Evolutionary conservation across 2,329 filamentous ascomycete genomes (phyloP), one percentile per base, ranked within the genome.

Genomic region (Ophiostoma novo-ulmi): DNA sequence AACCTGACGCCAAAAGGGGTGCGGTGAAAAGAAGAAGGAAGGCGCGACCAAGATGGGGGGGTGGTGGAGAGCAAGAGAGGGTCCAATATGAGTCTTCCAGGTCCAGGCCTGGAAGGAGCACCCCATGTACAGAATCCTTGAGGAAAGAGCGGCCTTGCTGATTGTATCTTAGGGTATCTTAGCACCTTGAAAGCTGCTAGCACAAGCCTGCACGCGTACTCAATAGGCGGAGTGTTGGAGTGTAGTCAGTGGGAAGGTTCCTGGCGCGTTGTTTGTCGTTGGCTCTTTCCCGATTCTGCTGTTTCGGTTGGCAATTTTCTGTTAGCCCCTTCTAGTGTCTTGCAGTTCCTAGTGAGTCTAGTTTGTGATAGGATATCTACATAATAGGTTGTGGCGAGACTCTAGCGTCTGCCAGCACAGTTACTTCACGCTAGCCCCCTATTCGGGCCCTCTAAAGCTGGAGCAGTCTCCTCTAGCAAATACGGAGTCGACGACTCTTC

Each of bases 11-110:
- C 58, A 17, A 63, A 44, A 67, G 39, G 39, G 38, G 66, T 31
- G 66, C 41, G 66, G 31, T 68, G 41, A 55, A 68, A 55, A 68
- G 22, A n/a, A 22, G 36, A 36, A 55, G 66, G 66, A 68, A 68
- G 66, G 66, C 66, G 44, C 66, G 66, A 41, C 65, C 65, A 13
- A 67, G n/a, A 66, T 41, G 63, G 64, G n/a, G n/a, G 64, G n/a
- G n/a, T 17, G 38, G 38, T 44, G 64, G 63, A 41, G 63, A 35
- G 58, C 26, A 20, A 8, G 14, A 26, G 26, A 64, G 58, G 58
- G 31, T 31, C 26, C 58, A 63, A 17, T 61, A 22, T 14, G 55
- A 63, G 26, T 26, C 31, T 11, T 63, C 61, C 36, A 6, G 63
- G 63, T 35, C 58, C 58, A 63, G 58, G 58, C 26, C 10, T 35